These are phyloP conservation scores for Phyllosticta citrichinensis DNA, from an alignment of 2,329 filamentous ascomycete genomes.

Conservation along the genomic window DNA sequence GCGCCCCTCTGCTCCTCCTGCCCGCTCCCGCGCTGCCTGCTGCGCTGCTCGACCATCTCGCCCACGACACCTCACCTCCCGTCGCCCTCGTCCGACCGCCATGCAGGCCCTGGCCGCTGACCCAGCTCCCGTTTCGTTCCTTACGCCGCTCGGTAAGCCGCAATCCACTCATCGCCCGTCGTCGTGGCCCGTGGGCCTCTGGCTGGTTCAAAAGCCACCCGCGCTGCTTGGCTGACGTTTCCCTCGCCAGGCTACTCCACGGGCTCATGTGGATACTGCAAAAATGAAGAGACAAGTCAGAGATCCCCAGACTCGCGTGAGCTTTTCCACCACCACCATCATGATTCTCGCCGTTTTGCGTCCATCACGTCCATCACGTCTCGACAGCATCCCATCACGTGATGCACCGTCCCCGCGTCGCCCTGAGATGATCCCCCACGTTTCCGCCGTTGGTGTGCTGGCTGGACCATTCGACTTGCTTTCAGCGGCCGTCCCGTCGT, in stretches of 20 bases:
- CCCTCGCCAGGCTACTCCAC: conserved; percentile 35
- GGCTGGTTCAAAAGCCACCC: conserved; percentile 21
- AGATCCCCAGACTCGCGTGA: conserved; percentile 39
- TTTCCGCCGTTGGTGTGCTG: neutral
- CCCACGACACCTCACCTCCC: conserved; percentile 5
- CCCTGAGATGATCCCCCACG: neutral
- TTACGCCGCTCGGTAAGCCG: conserved; percentile 31
- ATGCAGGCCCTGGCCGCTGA: conserved; percentile 28
- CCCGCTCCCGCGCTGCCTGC: too few relatives aligned
- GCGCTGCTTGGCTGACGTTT: conserved; percentile 1
- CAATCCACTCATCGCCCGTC: conserved; percentile 28
- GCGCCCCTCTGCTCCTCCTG: neutral
- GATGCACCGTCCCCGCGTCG: neutral
- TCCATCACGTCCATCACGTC: neutral
- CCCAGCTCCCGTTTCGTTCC: conserved; percentile 13
- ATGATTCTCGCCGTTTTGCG: neutral
- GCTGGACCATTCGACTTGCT: neutral
- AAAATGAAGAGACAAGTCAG: conserved; percentile 35
- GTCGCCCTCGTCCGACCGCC: conserved; percentile 31
- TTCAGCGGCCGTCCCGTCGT: neutral
- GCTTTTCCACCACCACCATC: conserved; percentile 1
- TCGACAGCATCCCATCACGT: conserved; percentile 6
- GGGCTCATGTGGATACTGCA: conserved; percentile 43
- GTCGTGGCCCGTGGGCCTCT: conserved; percentile 26
- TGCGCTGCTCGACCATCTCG: neutral